Evolutionary conservation across 805 yeast species (phyloP).

Genomic region (Teunomyces lycoperdinae): DNA sequence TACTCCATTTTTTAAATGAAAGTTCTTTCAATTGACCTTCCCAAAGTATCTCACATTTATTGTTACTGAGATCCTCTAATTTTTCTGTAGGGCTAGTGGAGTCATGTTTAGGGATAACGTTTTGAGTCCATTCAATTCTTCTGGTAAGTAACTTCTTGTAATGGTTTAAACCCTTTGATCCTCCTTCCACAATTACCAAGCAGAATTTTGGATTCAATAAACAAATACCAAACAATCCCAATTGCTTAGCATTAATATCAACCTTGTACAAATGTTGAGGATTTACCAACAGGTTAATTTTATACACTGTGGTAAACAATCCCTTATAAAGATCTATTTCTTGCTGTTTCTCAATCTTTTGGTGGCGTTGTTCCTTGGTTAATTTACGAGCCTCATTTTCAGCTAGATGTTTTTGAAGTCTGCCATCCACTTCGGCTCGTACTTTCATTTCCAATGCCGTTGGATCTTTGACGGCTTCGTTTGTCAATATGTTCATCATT

Average conservation of each 20-base stretch:
- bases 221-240: slow-evolving; percentile 62
- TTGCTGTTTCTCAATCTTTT: slow-evolving; percentile 39
- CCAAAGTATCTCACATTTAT: slow-evolving; percentile 59
- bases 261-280: slow-evolving; percentile 72
- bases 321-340: slow-evolving; percentile 54
- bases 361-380: slow-evolving; percentile 53
- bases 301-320: slow-evolving; percentile 54
- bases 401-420: slow-evolving; percentile 56
- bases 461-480: slow-evolving; percentile 85
- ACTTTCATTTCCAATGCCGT: slow-evolving; percentile 79
- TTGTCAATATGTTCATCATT: slow-evolving; percentile 80
- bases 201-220: slow-evolving; percentile 45
- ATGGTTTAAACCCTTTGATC: slow-evolving; percentile 55
- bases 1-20: slow-evolving; percentile 68
- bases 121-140: slow-evolving; percentile 70
- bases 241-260: slow-evolving; percentile 77
- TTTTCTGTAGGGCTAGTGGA: slow-evolving; percentile 4
- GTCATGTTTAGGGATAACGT: slow-evolving; percentile 32
- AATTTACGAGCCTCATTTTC: slow-evolving; percentile 63
- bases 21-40: slow-evolving; percentile 58
- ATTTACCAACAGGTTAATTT: slow-evolving; percentile 51
- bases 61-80: slow-evolving; percentile 38
- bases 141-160: slow-evolving; percentile 58
- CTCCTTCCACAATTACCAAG: slow-evolving; percentile 74
- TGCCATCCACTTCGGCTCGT: slow-evolving; percentile 59